These are phyloP conservation scores for Fusarium paranaense DNA, from an alignment of 2,329 filamentous ascomycete genomes.

Conservation along the genomic window DNA sequence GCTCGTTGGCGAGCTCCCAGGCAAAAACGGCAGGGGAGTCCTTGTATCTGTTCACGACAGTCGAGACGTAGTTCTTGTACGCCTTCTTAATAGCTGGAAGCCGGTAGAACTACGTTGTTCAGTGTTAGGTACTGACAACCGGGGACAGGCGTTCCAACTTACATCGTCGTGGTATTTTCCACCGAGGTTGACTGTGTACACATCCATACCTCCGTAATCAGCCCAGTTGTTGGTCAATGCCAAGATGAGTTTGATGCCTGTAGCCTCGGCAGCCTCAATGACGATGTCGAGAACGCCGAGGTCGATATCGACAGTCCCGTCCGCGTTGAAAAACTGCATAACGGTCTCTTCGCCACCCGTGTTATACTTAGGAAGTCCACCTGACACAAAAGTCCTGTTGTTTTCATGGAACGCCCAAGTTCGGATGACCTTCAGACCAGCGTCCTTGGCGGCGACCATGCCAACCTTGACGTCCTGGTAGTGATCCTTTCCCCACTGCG, in stretches of 20 bases:
- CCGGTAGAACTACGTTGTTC: slow-evolving; percentile 56
- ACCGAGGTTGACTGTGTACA: slow-evolving; percentile 65
- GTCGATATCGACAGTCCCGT: slow-evolving; percentile 57
- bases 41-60: slow-evolving; percentile 69
- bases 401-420: slow-evolving; percentile 71
- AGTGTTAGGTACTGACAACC: rapidly evolving
- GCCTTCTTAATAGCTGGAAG: slow-evolving; percentile 62
- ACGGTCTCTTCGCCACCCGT: slow-evolving; percentile 59
- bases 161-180: slow-evolving; percentile 56
- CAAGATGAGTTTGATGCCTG: slow-evolving; percentile 65
- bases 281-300: slow-evolving; percentile 63
- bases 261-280: slow-evolving; percentile 47
- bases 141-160: rapidly evolving
- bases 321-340: slow-evolving; percentile 55
- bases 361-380: slow-evolving; percentile 60
- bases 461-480: slow-evolving; percentile 60
- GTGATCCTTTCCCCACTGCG: slow-evolving; percentile 29
- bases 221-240: slow-evolving; percentile 69
- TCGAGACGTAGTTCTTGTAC: slow-evolving; percentile 69
- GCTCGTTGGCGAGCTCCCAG: slow-evolving; percentile 76
- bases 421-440: slow-evolving; percentile 64
- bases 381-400: slow-evolving; percentile 59
- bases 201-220: slow-evolving; percentile 68
- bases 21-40: slow-evolving; percentile 70
- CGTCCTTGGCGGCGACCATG: slow-evolving; percentile 58